phyloP scores from a whole-genome alignment of 2,329 filamentous ascomycete species.

The Ambrosiella xylebori region DNA sequence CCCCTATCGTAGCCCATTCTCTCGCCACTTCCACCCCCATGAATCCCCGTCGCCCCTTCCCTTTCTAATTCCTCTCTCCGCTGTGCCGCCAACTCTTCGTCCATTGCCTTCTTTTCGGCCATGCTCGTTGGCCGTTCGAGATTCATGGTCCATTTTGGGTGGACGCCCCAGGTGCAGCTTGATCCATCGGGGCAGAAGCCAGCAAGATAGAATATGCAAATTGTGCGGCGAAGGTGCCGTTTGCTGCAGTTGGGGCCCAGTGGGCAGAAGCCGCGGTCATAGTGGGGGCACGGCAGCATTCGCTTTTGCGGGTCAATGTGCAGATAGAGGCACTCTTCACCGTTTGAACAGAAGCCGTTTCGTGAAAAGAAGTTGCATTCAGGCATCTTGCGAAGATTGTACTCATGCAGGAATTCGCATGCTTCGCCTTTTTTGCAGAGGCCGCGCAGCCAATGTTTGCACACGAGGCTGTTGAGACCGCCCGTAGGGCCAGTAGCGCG shows the following conservation, averaged over 20 bases:
- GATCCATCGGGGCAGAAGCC: constrained; percentile 82
- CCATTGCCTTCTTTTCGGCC: constrained; percentile 41
- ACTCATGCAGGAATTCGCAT: constrained; percentile 97
- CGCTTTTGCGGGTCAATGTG: constrained; percentile 73
- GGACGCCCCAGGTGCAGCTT: constrained; percentile 61
- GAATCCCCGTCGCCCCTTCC: constrained; percentile 8
- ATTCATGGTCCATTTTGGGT: constrained; percentile 65
- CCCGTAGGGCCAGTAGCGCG: constrained; percentile 22
- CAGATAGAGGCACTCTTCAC: constrained; percentile 87
- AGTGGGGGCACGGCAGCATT: constrained; percentile 70
- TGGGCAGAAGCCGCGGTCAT: constrained; percentile 87
- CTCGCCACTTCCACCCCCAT: not conserved
- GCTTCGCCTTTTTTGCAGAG: constrained; percentile 94
- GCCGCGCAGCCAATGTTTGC: constrained; percentile 96
- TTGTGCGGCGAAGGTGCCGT: constrained; percentile 64
- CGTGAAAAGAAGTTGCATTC: constrained; percentile 94
- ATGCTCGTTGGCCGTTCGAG: constrained; percentile 60
- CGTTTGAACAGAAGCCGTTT: constrained; percentile 89
- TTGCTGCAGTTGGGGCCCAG: constrained; percentile 75
- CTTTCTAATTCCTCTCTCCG: constrained; percentile 18
- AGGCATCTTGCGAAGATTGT: constrained; percentile 94
- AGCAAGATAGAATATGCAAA: constrained; percentile 76
- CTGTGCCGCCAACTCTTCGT: constrained; percentile 23
- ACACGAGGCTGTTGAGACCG: constrained; percentile 69
- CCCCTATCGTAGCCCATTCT: constrained; percentile 22